Percentiles rank a stretch among this genome's conserved stretches.
phyloP scores from a whole-genome alignment of 169 alveolate genomes.

The Haemoproteus tartakovskyi region DNA sequence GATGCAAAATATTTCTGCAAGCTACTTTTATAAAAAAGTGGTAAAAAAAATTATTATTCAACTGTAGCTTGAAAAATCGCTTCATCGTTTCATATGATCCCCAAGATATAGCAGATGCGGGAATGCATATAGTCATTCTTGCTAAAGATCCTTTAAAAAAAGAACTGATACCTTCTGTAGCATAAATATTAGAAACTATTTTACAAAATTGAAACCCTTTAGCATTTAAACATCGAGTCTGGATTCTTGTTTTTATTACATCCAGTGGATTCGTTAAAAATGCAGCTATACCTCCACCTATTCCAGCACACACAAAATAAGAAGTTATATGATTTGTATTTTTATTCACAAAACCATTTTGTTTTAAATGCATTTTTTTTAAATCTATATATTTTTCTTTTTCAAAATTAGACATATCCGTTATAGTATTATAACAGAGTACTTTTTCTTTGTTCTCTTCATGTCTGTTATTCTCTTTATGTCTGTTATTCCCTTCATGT shows the following conservation, averaged over 20 bases:
- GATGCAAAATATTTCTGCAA: too few relatives aligned
- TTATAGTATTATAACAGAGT: constrained; percentile 7
- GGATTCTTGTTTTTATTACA: constrained; percentile 93
- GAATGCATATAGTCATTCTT: constrained; percentile 86
- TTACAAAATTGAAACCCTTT: constrained; percentile 66
- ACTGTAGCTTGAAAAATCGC: constrained; percentile 42
- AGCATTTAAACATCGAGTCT: constrained; percentile 86
- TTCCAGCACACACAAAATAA: constrained; percentile 87
- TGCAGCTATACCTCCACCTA: constrained; percentile 96
- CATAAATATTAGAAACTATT: constrained; percentile 71
- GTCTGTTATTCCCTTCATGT: neutral
- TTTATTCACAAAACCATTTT: constrained; percentile 41
- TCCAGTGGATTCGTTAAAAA: constrained; percentile 94
- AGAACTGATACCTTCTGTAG: constrained; percentile 85
- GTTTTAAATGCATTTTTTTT: constrained; percentile 28
- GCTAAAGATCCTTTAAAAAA: constrained; percentile 90
- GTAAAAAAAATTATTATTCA: too few relatives aligned
- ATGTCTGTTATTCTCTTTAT: neutral
- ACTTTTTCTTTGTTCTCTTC: neutral
- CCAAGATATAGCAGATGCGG: constrained; percentile 96
- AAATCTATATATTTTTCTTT: constrained; percentile 13
- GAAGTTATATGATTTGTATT: constrained; percentile 66
- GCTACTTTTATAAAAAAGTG: too few relatives aligned
- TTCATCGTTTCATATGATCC: constrained; percentile 92
- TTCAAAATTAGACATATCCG: constrained; percentile 6